A percentile compares a stretch with the other conserved stretches of the same genome.
These are phyloP conservation scores for Trifolium pratense DNA, from an alignment of 306 rosid genomes.

Conservation along the genomic window DNA sequence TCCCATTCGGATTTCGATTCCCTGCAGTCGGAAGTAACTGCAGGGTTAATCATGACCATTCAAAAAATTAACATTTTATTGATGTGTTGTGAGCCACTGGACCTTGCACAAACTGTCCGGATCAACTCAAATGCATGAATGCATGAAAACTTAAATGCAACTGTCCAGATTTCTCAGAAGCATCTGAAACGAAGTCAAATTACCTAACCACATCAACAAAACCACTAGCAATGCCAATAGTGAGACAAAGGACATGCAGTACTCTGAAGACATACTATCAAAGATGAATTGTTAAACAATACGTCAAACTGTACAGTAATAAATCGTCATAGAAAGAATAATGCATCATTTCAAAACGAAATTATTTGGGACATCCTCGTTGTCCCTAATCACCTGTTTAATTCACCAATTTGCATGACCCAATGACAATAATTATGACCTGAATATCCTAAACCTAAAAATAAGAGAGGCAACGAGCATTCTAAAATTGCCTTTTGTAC, in stretches of 20 bases:
- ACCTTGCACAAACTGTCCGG: too few species aligned
- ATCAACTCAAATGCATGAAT: too few species aligned
- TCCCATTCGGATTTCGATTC: too few species aligned
- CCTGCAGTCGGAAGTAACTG: too few species aligned
- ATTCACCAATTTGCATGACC: slow-evolving; percentile 42
- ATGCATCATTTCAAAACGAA: slow-evolving; percentile 36
- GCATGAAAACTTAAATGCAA: not conserved
- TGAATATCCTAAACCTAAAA: slow-evolving; percentile 44
- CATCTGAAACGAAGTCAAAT: not conserved
- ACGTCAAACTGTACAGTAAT: slow-evolving; percentile 47
- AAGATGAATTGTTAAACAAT: slow-evolving; percentile 34
- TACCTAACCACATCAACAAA: not conserved
- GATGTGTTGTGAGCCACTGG: too few species aligned
- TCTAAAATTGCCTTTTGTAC: slow-evolving; percentile 47
- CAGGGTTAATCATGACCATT: too few species aligned
- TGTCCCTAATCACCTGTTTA: slow-evolving; percentile 45
- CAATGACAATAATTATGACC: slow-evolving; percentile 39
- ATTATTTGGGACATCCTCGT: slow-evolving; percentile 37
- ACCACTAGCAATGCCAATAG: not conserved
- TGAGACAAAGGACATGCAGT: not conserved
- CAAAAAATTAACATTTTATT: too few species aligned
- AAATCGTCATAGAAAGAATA: slow-evolving; percentile 38
- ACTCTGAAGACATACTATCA: slow-evolving; percentile 14
- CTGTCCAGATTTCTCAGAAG: not conserved
- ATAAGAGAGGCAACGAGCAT: slow-evolving; percentile 43